Percentiles rank a stretch among this genome's conserved stretches.
Conservation (phyloP, 1,139 yeast genomes). For the Ogataea hybrid region DNA sequence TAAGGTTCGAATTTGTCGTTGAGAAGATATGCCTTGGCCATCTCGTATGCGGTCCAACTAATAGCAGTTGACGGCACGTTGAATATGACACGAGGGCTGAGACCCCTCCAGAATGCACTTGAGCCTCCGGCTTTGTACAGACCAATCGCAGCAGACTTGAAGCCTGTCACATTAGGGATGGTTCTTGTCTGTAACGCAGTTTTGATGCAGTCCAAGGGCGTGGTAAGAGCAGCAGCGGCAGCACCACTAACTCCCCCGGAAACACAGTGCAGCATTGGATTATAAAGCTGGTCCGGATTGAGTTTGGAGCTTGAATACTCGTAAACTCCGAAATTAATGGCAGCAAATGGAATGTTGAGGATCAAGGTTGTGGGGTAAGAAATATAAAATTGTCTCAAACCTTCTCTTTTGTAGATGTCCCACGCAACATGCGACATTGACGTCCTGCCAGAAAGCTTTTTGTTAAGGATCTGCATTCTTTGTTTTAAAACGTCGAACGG, state of each 20-base stretch:
- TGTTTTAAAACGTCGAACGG: slow-evolving; percentile 97
- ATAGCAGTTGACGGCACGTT: slow-evolving; percentile 97
- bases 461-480: slow-evolving; percentile 53
- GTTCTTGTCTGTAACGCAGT: slow-evolving; percentile 85
- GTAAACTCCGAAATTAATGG: slow-evolving; percentile 89
- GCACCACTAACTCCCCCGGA: slow-evolving; percentile 98
- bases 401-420: slow-evolving; percentile 68
- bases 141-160: slow-evolving; percentile 67
- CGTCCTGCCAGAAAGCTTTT: slow-evolving; percentile 5
- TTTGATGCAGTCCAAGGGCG: slow-evolving; percentile 93
- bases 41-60: slow-evolving; percentile 97
- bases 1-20: slow-evolving; percentile 7
- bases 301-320: slow-evolving; percentile 76
- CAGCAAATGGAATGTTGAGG: slow-evolving; percentile 95
- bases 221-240: slow-evolving; percentile 91
- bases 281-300: slow-evolving; percentile 77
- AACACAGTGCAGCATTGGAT: slow-evolving; percentile 89
- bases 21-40: slow-evolving; percentile 73
- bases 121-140: slow-evolving; percentile 67
- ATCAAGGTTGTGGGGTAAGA: slow-evolving; percentile 94
- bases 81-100: slow-evolving; percentile 87
- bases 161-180: slow-evolving; percentile 62
- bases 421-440: slow-evolving; percentile 36
- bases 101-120: slow-evolving; percentile 75
- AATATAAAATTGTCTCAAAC: slow-evolving; percentile 78